Evolutionary conservation across 441 rosid species (phyloP).

Genomic region (Aleurites moluccanus): DNA sequence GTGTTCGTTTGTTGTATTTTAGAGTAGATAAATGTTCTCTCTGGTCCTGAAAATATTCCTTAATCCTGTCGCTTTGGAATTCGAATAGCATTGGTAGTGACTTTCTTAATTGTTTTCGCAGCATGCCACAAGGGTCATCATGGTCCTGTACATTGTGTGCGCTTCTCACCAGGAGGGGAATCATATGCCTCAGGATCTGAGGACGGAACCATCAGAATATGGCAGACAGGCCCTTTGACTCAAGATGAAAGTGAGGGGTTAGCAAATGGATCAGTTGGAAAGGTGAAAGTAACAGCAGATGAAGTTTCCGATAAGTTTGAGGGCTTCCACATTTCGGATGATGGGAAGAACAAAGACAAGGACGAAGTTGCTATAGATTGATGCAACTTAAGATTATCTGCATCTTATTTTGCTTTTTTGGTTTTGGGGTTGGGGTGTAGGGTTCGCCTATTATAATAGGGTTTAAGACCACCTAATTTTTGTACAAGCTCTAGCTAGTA

Average conservation of each 20-base stretch:
- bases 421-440: not conserved
- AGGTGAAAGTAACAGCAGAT: constrained; percentile 63
- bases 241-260: constrained; percentile 37
- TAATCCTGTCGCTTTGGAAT: not conserved
- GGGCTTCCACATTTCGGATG: constrained; percentile 52
- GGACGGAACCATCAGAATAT: constrained; percentile 96
- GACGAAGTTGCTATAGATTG: constrained; percentile 3
- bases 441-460: not conserved
- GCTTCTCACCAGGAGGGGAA: constrained; percentile 93
- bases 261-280: constrained; percentile 48
- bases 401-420: not conserved
- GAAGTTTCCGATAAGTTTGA: constrained; percentile 68
- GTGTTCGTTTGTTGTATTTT: not conserved
- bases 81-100: constrained; percentile 26
- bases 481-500: constrained; percentile 4
- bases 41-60: not conserved
- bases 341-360: constrained; percentile 29
- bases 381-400: not conserved
- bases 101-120: constrained; percentile 31
- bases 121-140: constrained; percentile 99
- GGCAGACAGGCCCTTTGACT: constrained; percentile 66
- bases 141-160: constrained; percentile 91
- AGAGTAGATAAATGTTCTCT: not conserved
- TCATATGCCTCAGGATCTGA: constrained; percentile 97
- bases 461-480: not conserved